Percentiles rank a stretch among this genome's conserved stretches.
phyloP scores from a whole-genome alignment of 2,329 filamentous ascomycete genomes.

The Claviceps sp. region DNA sequence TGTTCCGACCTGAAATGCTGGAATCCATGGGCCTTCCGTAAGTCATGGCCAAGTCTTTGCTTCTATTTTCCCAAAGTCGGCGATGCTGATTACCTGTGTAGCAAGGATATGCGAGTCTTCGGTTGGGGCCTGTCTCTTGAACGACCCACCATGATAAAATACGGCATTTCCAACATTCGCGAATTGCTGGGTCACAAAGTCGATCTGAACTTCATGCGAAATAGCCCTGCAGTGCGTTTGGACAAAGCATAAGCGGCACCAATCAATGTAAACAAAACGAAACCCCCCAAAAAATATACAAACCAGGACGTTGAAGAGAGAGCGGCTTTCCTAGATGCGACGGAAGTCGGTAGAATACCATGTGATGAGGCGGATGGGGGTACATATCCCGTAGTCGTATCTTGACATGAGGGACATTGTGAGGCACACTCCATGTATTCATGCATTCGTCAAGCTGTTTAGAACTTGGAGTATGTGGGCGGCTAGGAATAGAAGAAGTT shows the following conservation, averaged over 20 bases:
- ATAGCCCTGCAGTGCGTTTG: constrained; percentile 78
- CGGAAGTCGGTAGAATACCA: no score
- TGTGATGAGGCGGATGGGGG: no score
- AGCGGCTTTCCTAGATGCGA: no score
- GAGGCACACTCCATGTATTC: no score
- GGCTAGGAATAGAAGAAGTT: no score
- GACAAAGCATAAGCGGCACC: constrained; percentile 53
- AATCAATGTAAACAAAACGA: no score
- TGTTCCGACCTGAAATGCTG: constrained; percentile 98
- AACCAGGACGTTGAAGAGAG: no score
- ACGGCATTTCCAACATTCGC: constrained; percentile 76
- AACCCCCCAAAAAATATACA: no score
- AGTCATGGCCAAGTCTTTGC: background rate
- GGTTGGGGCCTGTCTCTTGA: constrained; percentile 88
- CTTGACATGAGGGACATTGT: no score
- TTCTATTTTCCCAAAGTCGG: background rate
- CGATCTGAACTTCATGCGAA: constrained; percentile 82
- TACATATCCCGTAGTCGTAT: no score
- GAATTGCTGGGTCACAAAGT: constrained; percentile 92
- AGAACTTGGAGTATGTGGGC: no score
- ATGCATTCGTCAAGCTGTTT: no score
- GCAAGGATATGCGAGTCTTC: constrained; percentile 78
- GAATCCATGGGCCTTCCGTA: constrained; percentile 79
- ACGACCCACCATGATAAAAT: constrained; percentile 97
- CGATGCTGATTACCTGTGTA: background rate